These are phyloP conservation scores for Nothophytophthora sp. DNA, from an alignment of 352 stramenopile species.

Conservation along the genomic window DNA sequence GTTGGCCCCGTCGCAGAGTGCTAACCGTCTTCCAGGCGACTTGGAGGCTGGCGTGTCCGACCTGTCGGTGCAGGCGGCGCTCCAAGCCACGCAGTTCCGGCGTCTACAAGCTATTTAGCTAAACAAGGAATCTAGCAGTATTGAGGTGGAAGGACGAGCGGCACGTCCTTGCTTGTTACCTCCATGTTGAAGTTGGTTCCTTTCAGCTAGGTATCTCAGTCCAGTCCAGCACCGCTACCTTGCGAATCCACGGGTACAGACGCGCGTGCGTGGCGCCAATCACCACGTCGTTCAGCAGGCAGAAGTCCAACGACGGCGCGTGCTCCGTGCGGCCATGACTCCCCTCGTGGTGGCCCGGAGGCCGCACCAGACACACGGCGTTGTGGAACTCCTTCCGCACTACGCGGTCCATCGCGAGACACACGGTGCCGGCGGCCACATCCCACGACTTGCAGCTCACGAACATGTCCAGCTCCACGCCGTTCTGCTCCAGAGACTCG, in stretches of 20 bases:
- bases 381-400: slow-evolving; percentile 80
- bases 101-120: slow-evolving; percentile 13
- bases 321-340: slow-evolving; percentile 71
- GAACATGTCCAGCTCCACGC: slow-evolving; percentile 80
- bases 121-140: too few relatives aligned
- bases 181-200: too few relatives aligned
- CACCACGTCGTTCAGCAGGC: slow-evolving; percentile 98
- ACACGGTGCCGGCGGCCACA: slow-evolving; percentile 81
- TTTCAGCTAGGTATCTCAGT: too few relatives aligned
- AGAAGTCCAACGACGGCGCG: slow-evolving; percentile 93
- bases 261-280: slow-evolving; percentile 98
- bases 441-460: slow-evolving; percentile 87
- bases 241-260: slow-evolving; percentile 88
- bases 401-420: slow-evolving; percentile 79
- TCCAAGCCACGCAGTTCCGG: slow-evolving; percentile 27
- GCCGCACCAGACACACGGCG: slow-evolving; percentile 87
- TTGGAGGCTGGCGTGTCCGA: slow-evolving; percentile 20
- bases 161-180: too few relatives aligned
- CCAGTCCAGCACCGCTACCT: slow-evolving; percentile 98
- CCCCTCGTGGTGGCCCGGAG: slow-evolving; percentile 93
- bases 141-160: too few relatives aligned
- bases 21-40: slow-evolving; percentile 7
- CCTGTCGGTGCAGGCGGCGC: slow-evolving; percentile 25
- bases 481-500: slow-evolving; percentile 64
- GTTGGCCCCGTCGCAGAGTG: not conserved